Percentiles rank a stretch among this genome's conserved stretches.
Evolutionary conservation across 495 filamentous ascomycete genomes (phyloP).

Genomic region (Talaromyces trachyspermus): DNA sequence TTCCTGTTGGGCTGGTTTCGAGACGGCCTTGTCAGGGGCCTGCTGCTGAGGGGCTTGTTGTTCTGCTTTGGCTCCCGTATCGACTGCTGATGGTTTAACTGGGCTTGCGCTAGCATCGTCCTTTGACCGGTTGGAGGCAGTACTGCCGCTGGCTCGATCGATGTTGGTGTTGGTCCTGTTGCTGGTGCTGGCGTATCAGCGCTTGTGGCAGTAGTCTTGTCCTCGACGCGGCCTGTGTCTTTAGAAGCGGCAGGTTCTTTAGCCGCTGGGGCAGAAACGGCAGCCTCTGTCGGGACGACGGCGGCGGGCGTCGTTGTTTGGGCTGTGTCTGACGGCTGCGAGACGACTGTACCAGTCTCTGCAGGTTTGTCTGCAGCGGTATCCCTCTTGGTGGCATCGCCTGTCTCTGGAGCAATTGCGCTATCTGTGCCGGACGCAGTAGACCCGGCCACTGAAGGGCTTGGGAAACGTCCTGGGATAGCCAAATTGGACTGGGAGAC

Average conservation of each 20-base stretch:
- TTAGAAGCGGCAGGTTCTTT: neutral
- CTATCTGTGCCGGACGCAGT: conserved; percentile 4
- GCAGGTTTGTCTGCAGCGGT: neutral
- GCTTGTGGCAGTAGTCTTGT: no score
- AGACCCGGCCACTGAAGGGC: conserved; percentile 4
- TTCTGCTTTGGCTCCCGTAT: neutral
- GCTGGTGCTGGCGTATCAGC: no score
- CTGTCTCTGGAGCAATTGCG: neutral
- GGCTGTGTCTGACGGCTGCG: no score
- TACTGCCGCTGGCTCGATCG: no score
- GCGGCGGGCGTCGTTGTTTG: neutral
- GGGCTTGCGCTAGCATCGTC: no score
- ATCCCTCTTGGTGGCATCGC: neutral
- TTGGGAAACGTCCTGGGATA: conserved; percentile 1
- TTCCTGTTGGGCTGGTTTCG: neutral
- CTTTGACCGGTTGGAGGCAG: no score
- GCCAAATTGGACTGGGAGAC: neutral
- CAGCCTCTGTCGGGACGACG: neutral
- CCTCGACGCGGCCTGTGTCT: no score
- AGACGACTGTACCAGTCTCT: neutral
- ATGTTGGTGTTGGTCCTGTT: no score
- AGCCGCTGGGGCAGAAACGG: conserved; percentile 1
- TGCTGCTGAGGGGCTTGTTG: neutral
- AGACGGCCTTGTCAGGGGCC: neutral
- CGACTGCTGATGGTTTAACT: neutral